Evolutionary conservation across 2,329 filamentous ascomycete species (phyloP).

Genomic region (Monilinia polystroma): DNA sequence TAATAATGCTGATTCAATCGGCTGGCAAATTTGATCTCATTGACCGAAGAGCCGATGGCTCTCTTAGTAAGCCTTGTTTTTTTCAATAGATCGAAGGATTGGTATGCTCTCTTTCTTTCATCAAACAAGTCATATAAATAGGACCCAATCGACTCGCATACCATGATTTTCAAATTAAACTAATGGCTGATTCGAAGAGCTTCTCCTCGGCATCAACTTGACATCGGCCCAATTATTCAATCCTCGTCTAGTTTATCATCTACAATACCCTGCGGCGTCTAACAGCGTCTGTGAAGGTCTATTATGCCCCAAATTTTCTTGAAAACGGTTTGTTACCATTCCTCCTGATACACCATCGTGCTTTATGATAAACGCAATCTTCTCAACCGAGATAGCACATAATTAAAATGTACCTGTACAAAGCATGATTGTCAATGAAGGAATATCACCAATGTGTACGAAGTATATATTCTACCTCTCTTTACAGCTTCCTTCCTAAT

Average conservation of each 20-base stretch:
- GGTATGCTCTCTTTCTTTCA: conserved; percentile 4
- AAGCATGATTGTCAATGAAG: conserved; percentile 3
- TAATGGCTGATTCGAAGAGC: background rate
- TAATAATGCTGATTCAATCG: background rate
- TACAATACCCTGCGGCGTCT: conserved; percentile 17
- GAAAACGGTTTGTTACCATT: background rate
- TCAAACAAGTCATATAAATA: background rate
- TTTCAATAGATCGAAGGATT: conserved; percentile 4
- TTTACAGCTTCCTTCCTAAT: background rate
- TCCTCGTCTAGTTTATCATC: conserved; percentile 3
- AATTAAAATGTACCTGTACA: background rate
- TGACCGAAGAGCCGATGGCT: conserved; percentile 14
- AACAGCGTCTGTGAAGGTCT: conserved; percentile 1
- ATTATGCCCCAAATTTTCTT: background rate
- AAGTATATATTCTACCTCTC: background rate
- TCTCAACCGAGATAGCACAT: background rate
- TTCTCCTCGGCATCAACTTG: conserved; percentile 3
- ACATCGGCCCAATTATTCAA: conserved; percentile 17
- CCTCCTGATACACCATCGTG: background rate
- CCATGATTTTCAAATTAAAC: conserved; percentile 8
- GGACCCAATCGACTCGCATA: conserved; percentile 9
- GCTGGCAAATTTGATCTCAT: background rate
- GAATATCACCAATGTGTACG: background rate
- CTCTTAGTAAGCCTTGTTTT: conserved; percentile 8
- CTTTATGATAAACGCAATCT: conserved; percentile 2